A percentile compares a stretch with the other conserved stretches of the same genome.
Evolutionary conservation across 345 rosid species (phyloP).

Genomic region (Melaleuca quinquenervia): DNA sequence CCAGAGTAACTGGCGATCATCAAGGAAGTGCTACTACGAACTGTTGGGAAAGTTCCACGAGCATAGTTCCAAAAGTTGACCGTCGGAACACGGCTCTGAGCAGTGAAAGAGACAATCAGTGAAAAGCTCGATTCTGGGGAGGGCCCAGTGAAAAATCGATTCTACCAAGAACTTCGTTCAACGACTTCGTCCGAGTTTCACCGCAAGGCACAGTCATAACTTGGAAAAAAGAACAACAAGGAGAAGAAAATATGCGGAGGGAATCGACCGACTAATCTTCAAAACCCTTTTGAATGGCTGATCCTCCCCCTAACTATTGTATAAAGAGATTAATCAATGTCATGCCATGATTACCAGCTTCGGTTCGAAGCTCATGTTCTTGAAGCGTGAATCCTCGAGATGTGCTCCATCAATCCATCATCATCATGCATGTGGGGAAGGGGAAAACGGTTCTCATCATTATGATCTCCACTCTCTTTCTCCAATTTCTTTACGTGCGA

Average conservation of each 20-base stretch:
- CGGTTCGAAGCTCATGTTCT: not conserved
- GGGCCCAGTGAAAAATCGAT: not conserved
- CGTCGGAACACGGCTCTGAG: not conserved
- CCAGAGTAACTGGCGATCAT: not conserved
- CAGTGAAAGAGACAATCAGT: not conserved
- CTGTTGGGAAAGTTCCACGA: not conserved
- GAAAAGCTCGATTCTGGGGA: not conserved
- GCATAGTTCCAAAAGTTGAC: not conserved
- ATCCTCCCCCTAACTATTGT: not conserved
- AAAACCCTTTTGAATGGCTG: not conserved
- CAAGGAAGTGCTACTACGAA: not conserved
- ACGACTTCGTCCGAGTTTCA: not conserved
- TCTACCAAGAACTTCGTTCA: not conserved
- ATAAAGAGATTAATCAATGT: not conserved
- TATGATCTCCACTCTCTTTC: constrained; percentile 3
- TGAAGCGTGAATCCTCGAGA: not conserved
- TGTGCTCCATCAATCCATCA: not conserved
- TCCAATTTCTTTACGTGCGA: not conserved
- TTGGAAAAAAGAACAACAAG: not conserved
- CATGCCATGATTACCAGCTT: not conserved
- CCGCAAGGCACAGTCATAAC: not conserved
- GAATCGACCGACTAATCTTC: not conserved
- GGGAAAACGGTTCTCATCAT: not conserved
- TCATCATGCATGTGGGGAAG: not conserved
- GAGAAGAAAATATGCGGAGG: not conserved